Evolutionary conservation across 2,329 filamentous ascomycete genomes (phyloP), one percentile per base, ranked within the genome.

Genomic region (Periglandula ipomoeae): DNA sequence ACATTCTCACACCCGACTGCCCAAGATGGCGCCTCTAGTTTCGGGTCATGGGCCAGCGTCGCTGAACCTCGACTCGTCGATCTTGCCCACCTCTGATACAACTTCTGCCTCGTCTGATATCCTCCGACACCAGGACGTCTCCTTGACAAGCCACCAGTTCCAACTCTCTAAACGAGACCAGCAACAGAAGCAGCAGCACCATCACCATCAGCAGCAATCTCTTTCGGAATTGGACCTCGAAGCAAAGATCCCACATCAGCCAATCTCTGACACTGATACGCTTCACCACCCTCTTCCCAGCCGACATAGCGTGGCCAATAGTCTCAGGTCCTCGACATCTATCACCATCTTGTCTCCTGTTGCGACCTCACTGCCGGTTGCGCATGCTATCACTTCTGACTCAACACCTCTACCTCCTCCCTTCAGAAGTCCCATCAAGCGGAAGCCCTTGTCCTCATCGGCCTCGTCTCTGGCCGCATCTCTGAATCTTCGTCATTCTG

Each of bases 401-500:
- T 47, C 50, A 19, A 42, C 48, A 40, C 48, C 50, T 27, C 53
- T 44, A 52, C 40, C 40, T 40, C 44, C 42, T 49, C 37, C 46
- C 51, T 49, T 56, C 49, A 53, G 50, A 24, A 58, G 56, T 38
- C 61, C 67, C 53, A 76, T 83, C 65, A 75, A 74, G 60, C 73
- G 81, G 53, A 83, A 84, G 66, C 80, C 81, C 48, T 61, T 84
- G 52, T 81, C 79, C 39, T 67, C 70, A 7, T 73, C 74, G 27
- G 76, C 75, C 44, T 78, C 75, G 35, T 69, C 73, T 51, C 59
- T 76, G 54, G 69, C 71, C 30, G 66, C 72, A 22, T 67, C 70
- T 24, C 65, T 63, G 11, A 48, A 45, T 27, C 43, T 48, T 34
- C 39, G 51, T 47, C 48, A 51, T 46, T 50, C 52, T 7, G 42